phyloP scores from a whole-genome alignment of 148 eudicot genomes.

The Arbutus unedo region DNA sequence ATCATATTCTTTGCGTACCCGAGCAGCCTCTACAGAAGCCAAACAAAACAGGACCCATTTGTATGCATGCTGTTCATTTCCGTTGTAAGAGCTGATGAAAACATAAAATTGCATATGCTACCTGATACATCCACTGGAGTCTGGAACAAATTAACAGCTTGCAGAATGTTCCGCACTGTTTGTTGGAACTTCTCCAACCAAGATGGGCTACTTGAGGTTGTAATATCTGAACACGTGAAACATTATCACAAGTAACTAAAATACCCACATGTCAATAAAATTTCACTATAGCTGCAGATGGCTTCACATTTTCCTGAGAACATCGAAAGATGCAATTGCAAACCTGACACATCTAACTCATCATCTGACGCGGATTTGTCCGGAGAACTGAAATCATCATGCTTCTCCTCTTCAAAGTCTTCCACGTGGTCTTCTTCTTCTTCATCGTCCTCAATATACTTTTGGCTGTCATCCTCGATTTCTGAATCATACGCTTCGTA shows the following conservation, averaged over 20 bases:
- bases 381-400: constrained; percentile 48
- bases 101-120: constrained; percentile 19
- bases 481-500: constrained; percentile 74
- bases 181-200: constrained; percentile 91
- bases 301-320: constrained; percentile 4
- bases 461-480: constrained; percentile 53
- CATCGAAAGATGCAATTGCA: constrained; percentile 4
- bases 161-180: constrained; percentile 67
- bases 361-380: constrained; percentile 68
- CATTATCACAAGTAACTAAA: constrained; percentile 1
- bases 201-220: constrained; percentile 53
- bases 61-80: not conserved
- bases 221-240: constrained; percentile 35
- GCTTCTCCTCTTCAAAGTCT: constrained; percentile 52
- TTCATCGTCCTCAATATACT: constrained; percentile 55
- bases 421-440: constrained; percentile 38
- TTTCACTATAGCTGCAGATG: not conserved
- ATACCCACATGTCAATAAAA: not conserved
- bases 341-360: constrained; percentile 61
- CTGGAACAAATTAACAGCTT: constrained; percentile 74
- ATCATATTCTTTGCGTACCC: constrained; percentile 88
- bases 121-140: constrained; percentile 84
- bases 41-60: constrained; percentile 20
- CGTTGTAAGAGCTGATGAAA: not conserved
- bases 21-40: constrained; percentile 69